Evolutionary conservation across 2,329 filamentous ascomycete species (phyloP), one percentile per base, ranked within the genome.

Genomic region (Alternaria sp.): DNA sequence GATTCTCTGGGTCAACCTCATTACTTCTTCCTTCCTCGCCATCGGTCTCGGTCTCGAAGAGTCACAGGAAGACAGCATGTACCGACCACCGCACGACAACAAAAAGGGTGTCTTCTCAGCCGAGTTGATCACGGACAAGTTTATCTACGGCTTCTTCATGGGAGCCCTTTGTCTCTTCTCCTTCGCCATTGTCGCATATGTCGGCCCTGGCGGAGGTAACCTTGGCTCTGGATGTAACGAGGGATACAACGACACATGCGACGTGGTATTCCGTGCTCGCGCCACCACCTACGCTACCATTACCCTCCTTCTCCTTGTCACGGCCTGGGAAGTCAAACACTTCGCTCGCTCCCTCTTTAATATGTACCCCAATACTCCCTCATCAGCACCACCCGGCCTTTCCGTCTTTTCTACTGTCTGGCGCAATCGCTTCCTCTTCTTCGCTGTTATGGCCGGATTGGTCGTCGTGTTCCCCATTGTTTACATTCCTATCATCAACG

Each of bases 241-340:
- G 57, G 73, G 67, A 44, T 82, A 73, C 71, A 81, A 81, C 62
- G 65, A 73, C 0, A 77, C 75, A 1, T 83, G 81, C 54, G 76
- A 74, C 34, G 71, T 80, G 3, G 79, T 80, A 0, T 83, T 81
- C 70, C 79, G 80, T 20, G 81, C 80, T 5, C 76, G 81, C 20
- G 80, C 79, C 1, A 82, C 81, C 0, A 81, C 80, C 0, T 83
- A 81, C 71, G 75, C 77, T 0, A 80, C 80, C 20, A 78, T 83
- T 12, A 82, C 81, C 0, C 76, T 81, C 4, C 69, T 82, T 0
- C 75, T 82, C 9, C 79, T 81, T 22, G 74, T 82, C 64, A 82
- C 81, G n/a, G 81, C 81, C 2, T 82, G 80, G 80, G 81, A 83
- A 67, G 80, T 82, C 58, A 82, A 82, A 63, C 80, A 82, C 59